Percentiles rank a stretch among this genome's conserved stretches.
Evolutionary conservation across 257 asterid genomes (phyloP).

Genomic region (Lithospermum erythrorhizon): DNA sequence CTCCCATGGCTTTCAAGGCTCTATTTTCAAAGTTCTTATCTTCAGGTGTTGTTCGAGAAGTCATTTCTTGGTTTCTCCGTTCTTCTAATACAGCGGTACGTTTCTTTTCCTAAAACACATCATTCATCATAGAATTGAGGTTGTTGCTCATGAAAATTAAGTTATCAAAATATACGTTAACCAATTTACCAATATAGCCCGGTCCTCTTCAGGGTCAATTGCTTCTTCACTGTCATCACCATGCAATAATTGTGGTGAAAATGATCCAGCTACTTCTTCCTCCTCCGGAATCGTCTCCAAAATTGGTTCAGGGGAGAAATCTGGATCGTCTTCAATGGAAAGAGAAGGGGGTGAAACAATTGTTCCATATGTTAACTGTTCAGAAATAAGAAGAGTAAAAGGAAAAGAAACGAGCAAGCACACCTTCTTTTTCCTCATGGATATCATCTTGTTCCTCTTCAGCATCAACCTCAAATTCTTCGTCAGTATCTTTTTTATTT

Average conservation of each 20-base stretch:
- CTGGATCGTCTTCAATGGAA: constrained; percentile 22
- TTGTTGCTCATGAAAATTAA: background rate
- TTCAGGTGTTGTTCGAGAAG: constrained; percentile 44
- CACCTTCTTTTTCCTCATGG: constrained; percentile 35
- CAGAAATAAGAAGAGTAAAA: constrained; percentile 7
- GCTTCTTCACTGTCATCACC: constrained; percentile 86
- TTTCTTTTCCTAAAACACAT: constrained; percentile 47
- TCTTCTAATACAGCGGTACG: constrained; percentile 76
- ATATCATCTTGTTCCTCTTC: constrained; percentile 33
- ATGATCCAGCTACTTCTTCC: constrained; percentile 59
- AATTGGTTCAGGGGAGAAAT: constrained; percentile 37
- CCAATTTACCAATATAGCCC: constrained; percentile 53
- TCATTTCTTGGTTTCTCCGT: constrained; percentile 68
- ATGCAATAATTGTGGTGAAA: constrained; percentile 65
- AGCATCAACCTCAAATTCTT: constrained; percentile 19
- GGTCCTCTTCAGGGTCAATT: constrained; percentile 88
- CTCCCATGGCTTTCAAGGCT: constrained; percentile 80
- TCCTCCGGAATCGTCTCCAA: constrained; percentile 36
- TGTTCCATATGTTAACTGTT: constrained; percentile 4
- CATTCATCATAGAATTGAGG: background rate
- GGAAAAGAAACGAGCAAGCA: constrained; percentile 1
- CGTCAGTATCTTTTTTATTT: constrained; percentile 25
- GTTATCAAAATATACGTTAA: background rate
- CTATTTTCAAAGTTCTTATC: constrained; percentile 66
- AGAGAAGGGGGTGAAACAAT: constrained; percentile 12